Conservation (phyloP, 78 protist genomes). For the Monosiga brevicollis region DNA sequence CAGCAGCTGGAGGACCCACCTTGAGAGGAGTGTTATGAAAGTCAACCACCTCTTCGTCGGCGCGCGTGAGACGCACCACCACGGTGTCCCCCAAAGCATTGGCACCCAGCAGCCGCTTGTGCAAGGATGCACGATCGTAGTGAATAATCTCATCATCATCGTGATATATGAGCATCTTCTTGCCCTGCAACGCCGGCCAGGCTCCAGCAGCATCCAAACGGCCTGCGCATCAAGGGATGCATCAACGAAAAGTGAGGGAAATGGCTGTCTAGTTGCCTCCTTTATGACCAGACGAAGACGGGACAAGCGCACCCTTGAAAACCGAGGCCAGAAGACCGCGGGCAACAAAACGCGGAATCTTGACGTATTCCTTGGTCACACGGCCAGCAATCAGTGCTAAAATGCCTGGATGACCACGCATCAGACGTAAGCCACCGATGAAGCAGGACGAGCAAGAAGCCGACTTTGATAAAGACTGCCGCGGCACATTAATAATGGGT, state of each 20-base stretch:
- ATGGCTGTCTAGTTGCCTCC: neutral
- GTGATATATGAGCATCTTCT: neutral
- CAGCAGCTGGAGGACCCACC: neutral
- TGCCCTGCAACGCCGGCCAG: neutral
- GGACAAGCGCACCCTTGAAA: neutral
- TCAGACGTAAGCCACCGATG: neutral
- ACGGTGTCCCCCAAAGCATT: no score
- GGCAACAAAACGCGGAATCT: neutral
- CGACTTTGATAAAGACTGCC: no score
- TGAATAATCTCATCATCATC: neutral
- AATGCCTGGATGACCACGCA: neutral
- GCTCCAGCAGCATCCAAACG: neutral
- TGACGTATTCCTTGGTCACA: no score
- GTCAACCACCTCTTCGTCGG: neutral
- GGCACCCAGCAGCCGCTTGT: no score
- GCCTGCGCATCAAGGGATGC: neutral
- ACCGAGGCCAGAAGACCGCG: neutral
- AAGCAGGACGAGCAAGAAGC: neutral
- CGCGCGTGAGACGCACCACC: neutral
- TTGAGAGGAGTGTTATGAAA: neutral
- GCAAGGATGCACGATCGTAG: neutral
- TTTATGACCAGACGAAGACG: neutral
- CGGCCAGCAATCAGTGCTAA: no score
- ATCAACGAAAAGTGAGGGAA: neutral
- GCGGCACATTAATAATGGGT: no score